Evolutionary conservation across 768 basidiomycete genomes (phyloP).

Genomic region (Trametes villosa): DNA sequence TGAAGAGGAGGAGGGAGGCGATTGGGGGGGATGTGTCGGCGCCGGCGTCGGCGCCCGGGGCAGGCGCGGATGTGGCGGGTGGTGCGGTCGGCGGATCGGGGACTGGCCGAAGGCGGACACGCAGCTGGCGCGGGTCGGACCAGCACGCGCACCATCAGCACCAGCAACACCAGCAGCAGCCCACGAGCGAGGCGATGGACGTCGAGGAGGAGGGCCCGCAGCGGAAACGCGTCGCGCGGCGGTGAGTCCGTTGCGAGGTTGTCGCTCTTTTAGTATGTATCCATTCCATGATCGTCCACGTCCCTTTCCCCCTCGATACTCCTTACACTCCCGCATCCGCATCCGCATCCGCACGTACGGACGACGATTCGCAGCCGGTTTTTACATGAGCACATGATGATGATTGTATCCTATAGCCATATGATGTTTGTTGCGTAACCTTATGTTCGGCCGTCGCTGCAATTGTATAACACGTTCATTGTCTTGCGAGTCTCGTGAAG

Average conservation of each 20-base stretch:
- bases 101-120: constrained; percentile 56
- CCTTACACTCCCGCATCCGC: not conserved
- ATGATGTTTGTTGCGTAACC: constrained; percentile 21
- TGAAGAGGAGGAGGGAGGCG: constrained; percentile 75
- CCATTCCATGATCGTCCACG: not conserved
- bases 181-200: constrained; percentile 55
- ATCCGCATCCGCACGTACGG: not conserved
- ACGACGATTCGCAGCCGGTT: not conserved
- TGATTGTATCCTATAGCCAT: constrained; percentile 26
- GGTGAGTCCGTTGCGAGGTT: constrained; percentile 40
- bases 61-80: constrained; percentile 44
- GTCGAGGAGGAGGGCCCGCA: constrained; percentile 79
- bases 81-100: constrained; percentile 35
- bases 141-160: constrained; percentile 38
- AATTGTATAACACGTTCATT: constrained; percentile 23
- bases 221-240: constrained; percentile 71
- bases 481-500: not conserved
- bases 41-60: constrained; percentile 35
- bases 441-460: constrained; percentile 21
- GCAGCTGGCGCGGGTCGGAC: constrained; percentile 47
- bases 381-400: constrained; percentile 9
- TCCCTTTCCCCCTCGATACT: not conserved
- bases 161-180: constrained; percentile 20
- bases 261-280: not conserved
- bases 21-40: constrained; percentile 67